Evolutionary conservation across 805 yeast genomes (phyloP).

Genomic region (Cyberlindnera japonica): DNA sequence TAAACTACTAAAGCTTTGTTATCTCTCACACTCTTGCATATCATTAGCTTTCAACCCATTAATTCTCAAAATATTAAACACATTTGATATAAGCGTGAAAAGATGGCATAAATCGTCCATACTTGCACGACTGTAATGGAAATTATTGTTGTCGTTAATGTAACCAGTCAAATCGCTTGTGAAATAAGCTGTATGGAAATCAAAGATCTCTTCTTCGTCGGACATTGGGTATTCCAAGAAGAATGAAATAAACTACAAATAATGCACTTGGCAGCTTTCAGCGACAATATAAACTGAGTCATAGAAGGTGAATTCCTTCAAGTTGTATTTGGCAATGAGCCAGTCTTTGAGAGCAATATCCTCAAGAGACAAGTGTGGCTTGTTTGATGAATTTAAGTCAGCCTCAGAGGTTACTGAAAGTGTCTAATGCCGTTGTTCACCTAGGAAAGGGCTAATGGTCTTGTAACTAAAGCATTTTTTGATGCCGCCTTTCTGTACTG

Average conservation of each 20-base stretch:
- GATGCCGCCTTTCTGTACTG: slow-evolving; percentile 26
- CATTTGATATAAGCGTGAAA: slow-evolving; percentile 49
- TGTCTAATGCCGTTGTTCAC: slow-evolving; percentile 13
- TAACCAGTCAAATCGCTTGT: slow-evolving; percentile 30
- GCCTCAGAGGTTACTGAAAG: slow-evolving; percentile 15
- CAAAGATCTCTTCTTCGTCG: slow-evolving; percentile 47
- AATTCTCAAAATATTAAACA: too few species aligned
- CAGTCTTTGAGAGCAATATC: slow-evolving; percentile 38
- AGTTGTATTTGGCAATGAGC: slow-evolving; percentile 43
- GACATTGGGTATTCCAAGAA: slow-evolving; percentile 55
- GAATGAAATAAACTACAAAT: slow-evolving; percentile 51
- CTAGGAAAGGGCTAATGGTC: slow-evolving; percentile 35
- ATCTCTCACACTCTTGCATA: too few species aligned
- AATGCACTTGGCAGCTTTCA: slow-evolving; percentile 46
- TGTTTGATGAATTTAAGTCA: slow-evolving; percentile 3
- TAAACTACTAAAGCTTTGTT: too few species aligned
- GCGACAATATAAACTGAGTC: slow-evolving; percentile 54
- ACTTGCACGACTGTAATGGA: slow-evolving; percentile 53
- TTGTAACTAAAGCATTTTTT: slow-evolving; percentile 36
- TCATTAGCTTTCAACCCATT: too few species aligned
- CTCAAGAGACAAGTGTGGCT: slow-evolving; percentile 26
- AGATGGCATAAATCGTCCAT: slow-evolving; percentile 51
- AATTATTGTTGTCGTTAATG: slow-evolving; percentile 39
- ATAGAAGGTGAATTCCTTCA: slow-evolving; percentile 40
- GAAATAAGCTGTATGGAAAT: slow-evolving; percentile 48